These are phyloP conservation scores for Trichoderma endophyticum DNA, from an alignment of 2,329 filamentous ascomycete genomes.

Conservation along the genomic window DNA sequence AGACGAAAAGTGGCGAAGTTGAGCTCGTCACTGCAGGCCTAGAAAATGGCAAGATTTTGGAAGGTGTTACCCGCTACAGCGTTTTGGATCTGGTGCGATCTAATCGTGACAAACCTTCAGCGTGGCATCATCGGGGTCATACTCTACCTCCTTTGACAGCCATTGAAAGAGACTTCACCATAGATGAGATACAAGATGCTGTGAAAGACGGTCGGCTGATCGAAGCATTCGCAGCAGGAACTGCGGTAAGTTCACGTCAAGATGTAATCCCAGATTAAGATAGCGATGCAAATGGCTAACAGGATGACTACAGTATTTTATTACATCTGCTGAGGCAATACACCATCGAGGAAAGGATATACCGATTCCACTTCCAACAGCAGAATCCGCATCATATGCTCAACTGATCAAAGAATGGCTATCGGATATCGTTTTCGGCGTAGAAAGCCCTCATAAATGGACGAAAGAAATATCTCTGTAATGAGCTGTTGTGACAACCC, in stretches of 20 bases:
- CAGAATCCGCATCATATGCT: not conserved
- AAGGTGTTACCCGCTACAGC: not conserved
- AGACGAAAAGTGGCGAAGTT: not conserved
- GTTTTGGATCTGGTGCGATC: not conserved
- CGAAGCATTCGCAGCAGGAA: not conserved
- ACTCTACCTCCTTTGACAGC: not conserved
- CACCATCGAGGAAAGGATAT: not conserved
- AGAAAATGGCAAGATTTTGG: not conserved
- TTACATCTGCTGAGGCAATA: not conserved
- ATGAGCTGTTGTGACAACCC: not conserved
- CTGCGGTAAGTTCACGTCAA: not conserved
- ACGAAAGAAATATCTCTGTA: not conserved
- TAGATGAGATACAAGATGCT: not conserved
- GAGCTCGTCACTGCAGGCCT: not conserved
- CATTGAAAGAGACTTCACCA: not conserved
- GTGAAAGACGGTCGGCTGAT: not conserved
- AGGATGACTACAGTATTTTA: not conserved
- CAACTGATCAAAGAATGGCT: not conserved
- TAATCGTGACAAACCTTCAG: not conserved
- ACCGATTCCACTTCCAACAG: not conserved
- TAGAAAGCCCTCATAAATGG: not conserved
- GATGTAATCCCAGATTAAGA: not conserved
- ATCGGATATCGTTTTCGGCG: not conserved
- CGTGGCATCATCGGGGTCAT: not conserved
- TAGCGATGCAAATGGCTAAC: not conserved